phyloP scores from a whole-genome alignment of 1,284 basidiomycete species.

The Puccinia polysora region DNA sequence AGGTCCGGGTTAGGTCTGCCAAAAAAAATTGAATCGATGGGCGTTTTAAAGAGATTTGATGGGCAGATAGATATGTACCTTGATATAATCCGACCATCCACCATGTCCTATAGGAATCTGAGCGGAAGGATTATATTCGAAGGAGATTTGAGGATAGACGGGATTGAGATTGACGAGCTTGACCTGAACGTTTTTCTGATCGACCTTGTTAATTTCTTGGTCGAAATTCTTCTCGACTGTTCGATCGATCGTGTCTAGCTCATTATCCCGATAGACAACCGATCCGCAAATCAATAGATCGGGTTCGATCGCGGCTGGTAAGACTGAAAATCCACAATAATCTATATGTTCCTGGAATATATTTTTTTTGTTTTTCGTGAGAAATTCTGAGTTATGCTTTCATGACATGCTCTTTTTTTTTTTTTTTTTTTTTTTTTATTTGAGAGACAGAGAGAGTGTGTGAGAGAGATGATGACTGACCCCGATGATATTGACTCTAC shows the following conservation, averaged over 20 bases:
- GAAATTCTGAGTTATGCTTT: not conserved
- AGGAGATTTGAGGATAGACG: conserved; percentile 4
- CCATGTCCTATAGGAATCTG: conserved; percentile 1
- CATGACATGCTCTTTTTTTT: too few species aligned
- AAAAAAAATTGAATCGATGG: not conserved
- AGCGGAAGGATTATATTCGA: conserved; percentile 1
- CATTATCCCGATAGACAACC: not conserved
- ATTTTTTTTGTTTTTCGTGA: not conserved
- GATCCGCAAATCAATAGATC: conserved; percentile 25
- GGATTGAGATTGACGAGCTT: conserved; percentile 11
- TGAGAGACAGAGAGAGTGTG: not conserved
- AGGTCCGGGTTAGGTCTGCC: not conserved
- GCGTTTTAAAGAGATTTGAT: too few species aligned
- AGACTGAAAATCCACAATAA: conserved; percentile 33
- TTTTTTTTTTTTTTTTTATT: too few species aligned
- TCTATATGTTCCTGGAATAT: conserved; percentile 29
- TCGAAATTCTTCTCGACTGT: too few species aligned
- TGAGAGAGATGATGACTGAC: not conserved
- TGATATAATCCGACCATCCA: conserved; percentile 27
- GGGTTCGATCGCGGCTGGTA: conserved; percentile 36
- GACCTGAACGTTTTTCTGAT: too few species aligned
- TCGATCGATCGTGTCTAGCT: not conserved
- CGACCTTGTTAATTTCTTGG: too few species aligned
- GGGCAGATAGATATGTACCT: conserved; percentile 9
- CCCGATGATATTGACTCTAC: conserved; percentile 39